These are phyloP conservation scores for Cyclostephanos invisitatus DNA, from an alignment of 108 stramenopile species.

Conservation along the genomic window DNA sequence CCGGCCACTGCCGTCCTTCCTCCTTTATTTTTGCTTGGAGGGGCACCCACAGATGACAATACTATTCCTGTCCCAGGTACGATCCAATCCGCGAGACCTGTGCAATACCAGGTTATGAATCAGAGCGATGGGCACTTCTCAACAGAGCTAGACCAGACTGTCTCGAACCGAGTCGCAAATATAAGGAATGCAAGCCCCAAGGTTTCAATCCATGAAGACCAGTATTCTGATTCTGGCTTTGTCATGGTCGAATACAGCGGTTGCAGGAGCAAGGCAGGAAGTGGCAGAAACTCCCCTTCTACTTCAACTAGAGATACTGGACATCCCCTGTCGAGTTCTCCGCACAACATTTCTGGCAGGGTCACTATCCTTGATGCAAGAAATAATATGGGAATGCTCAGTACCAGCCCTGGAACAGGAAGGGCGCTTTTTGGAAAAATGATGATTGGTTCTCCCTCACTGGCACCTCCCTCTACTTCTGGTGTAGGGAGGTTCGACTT, in stretches of 20 bases:
- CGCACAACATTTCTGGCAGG: slow-evolving; percentile 28
- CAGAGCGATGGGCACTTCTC: slow-evolving; percentile 3
- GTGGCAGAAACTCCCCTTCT: slow-evolving; percentile 29
- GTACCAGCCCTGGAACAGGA: slow-evolving; percentile 90
- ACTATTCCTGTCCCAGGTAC: slow-evolving; percentile 13
- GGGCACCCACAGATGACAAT: background rate
- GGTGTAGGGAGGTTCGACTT: slow-evolving; percentile 26
- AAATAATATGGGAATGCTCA: slow-evolving; percentile 72
- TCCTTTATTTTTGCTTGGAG: slow-evolving; percentile 35
- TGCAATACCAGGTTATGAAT: background rate
- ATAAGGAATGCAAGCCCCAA: slow-evolving; percentile 22
- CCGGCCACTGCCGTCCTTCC: slow-evolving; percentile 8
- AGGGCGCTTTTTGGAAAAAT: slow-evolving; percentile 74
- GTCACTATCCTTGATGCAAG: slow-evolving; percentile 47
- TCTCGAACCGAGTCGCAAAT: background rate
- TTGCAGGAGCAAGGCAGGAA: slow-evolving; percentile 32
- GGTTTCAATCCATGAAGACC: slow-evolving; percentile 43
- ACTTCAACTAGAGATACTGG: slow-evolving; percentile 13
- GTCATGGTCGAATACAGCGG: slow-evolving; percentile 80
- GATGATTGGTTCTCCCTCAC: slow-evolving; percentile 47
- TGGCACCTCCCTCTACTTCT: slow-evolving; percentile 24
- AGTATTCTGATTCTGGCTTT: slow-evolving; percentile 62
- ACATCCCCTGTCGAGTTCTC: slow-evolving; percentile 25
- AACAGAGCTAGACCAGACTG: background rate
- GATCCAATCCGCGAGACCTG: slow-evolving; percentile 20